Percentiles rank a stretch among this genome's conserved stretches.
phyloP scores from a whole-genome alignment of 208 protist genomes.

The Crithidia fasciculata region DNA sequence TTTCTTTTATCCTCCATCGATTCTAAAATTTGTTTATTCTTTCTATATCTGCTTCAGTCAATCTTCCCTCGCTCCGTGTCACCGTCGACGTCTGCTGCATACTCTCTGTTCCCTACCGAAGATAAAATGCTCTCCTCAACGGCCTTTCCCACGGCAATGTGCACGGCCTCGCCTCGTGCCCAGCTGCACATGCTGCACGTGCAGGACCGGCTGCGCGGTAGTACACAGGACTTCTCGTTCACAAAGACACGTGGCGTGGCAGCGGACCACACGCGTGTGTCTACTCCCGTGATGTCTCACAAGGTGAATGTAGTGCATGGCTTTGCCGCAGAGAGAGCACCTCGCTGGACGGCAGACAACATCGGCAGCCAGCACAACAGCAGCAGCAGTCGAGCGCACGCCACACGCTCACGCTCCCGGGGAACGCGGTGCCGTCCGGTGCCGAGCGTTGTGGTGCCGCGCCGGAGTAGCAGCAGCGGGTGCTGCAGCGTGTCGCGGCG shows the following conservation, averaged over 20 bases:
- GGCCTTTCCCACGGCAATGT: slow-evolving; percentile 20
- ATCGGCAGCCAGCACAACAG: too few species aligned
- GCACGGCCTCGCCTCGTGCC: slow-evolving; percentile 47
- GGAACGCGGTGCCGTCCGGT: background rate
- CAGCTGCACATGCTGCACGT: slow-evolving; percentile 62
- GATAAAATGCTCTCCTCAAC: slow-evolving; percentile 3
- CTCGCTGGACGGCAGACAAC: too few species aligned
- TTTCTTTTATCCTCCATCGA: too few species aligned
- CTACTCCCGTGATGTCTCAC: too few species aligned
- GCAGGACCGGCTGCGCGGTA: slow-evolving; percentile 14
- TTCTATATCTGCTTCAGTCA: too few species aligned
- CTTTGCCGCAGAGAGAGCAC: too few species aligned
- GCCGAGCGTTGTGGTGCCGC: background rate
- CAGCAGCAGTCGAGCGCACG: too few species aligned
- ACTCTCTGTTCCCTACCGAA: background rate
- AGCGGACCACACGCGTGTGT: background rate
- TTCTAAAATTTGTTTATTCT: too few species aligned
- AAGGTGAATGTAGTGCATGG: too few species aligned
- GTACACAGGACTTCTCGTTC: background rate
- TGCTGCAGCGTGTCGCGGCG: slow-evolving; percentile 4
- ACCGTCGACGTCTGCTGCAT: too few species aligned
- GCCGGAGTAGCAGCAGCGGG: slow-evolving; percentile 3
- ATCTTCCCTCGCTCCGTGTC: too few species aligned
- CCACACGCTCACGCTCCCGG: background rate
- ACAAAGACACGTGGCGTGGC: background rate